Evolutionary conservation across 2,329 filamentous ascomycete species (phyloP), one percentile per base, ranked within the genome.

Genomic region (Aspergillus sp.): DNA sequence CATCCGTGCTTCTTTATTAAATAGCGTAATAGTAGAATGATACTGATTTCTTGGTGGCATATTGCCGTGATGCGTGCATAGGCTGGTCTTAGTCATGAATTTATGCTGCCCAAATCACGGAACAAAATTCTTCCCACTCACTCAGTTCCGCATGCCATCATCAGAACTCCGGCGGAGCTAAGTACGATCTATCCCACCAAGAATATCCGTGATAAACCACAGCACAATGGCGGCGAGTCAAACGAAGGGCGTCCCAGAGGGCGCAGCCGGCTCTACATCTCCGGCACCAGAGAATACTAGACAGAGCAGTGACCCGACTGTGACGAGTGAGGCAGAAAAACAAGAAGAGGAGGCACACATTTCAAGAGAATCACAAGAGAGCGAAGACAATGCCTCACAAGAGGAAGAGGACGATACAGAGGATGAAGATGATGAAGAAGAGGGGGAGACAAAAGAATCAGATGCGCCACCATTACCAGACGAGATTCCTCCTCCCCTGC

Each of bases 401-500:
- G 37, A 37, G 13, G 9, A 48, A 42, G 34, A 54, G 8, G 45
- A 54, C 1, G 52, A 37, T 6, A 22, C 27, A 20, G 50, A 61
- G 13, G 59, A 61, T 7, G 49, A 60, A 30, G 53, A 61, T 24
- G 46, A 59, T 22, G 19, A 51, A 22, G 56, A 68, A 53, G 62
- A 59, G 41, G 58, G 60, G 58, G 11, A 47, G 58, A 46, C 53
- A 61, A 37, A 52, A 61, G 20, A 27, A 53, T 37, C 52, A 68
- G 54, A 62, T 34, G 70, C 68, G 55, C 75, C 77, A 51, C 75
- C 76, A 37, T 67, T 79, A 59, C 77, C 77, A 34, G 70, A 73
- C 50, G 75, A 73, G 58, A 70, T 72, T 58, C 80, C 79, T 52
- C 80, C 80, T 44, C 77, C 77, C 42, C 73, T 83, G 49, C 84